These are phyloP conservation scores for Endoconidiophora polonica DNA, from an alignment of 2,329 filamentous ascomycete species.

Conservation along the genomic window DNA sequence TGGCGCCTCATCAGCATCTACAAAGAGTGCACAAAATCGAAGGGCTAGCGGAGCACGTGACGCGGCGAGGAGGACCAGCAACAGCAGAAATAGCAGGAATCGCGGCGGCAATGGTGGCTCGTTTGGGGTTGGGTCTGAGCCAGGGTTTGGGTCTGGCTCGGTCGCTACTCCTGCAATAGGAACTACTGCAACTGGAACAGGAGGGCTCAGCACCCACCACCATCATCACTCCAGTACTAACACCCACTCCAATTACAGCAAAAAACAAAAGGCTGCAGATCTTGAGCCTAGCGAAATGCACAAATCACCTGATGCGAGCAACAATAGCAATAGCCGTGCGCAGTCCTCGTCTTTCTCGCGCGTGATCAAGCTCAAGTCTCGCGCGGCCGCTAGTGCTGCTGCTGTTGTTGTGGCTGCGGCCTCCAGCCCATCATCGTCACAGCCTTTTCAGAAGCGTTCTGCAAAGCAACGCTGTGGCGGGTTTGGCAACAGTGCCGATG, in stretches of 20 bases:
- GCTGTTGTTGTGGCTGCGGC: neutral
- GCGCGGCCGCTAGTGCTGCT: neutral
- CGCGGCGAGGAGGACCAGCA: neutral
- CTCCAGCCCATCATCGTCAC: neutral
- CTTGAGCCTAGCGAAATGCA: neutral
- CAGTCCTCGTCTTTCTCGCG: neutral
- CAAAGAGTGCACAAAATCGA: slow-evolving; percentile 7
- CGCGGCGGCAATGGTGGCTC: too few relatives aligned
- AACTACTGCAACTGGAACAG: neutral
- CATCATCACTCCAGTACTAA: neutral
- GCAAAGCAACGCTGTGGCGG: neutral
- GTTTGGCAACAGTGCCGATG: neutral
- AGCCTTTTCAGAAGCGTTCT: neutral
- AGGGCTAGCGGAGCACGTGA: slow-evolving; percentile 12
- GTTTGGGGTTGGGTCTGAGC: neutral
- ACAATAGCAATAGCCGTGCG: neutral
- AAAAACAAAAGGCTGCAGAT: slow-evolving; percentile 1
- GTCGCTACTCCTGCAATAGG: neutral
- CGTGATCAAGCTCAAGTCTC: slow-evolving; percentile 3
- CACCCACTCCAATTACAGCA: neutral
- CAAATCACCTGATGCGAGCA: neutral
- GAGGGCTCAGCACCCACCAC: too few relatives aligned
- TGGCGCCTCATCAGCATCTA: neutral
- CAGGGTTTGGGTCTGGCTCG: slow-evolving; percentile 4
- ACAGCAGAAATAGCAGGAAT: neutral